Evolutionary conservation across 805 yeast species (phyloP).

Genomic region (Metschnikowia peoriensis): DNA sequence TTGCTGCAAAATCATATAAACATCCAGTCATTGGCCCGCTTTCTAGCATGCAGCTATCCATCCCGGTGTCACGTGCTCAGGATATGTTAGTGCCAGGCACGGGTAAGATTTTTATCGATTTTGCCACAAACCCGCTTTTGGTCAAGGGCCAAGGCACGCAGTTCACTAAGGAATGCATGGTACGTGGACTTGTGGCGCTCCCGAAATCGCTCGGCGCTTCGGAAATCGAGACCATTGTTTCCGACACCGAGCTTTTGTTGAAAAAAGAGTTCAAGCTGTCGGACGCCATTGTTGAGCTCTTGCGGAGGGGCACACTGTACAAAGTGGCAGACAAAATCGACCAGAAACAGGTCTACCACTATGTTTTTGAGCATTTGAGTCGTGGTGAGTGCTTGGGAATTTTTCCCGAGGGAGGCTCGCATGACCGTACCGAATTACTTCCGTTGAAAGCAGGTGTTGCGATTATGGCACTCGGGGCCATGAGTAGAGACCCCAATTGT

Average conservation of each 20-base stretch:
- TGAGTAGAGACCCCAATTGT: conserved; percentile 71
- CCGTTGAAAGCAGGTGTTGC: conserved; percentile 98
- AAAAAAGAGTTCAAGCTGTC: conserved; percentile 67
- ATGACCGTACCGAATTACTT: conserved; percentile 85
- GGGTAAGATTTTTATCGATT: conserved; percentile 62
- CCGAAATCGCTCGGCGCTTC: conserved; percentile 77
- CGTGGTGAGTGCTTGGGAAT: conserved; percentile 84
- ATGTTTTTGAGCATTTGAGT: conserved; percentile 80
- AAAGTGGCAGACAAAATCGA: conserved; percentile 81
- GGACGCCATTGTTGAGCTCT: conserved; percentile 40
- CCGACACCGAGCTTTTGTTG: conserved; percentile 68
- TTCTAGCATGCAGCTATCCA: conserved; percentile 73
- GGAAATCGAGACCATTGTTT: conserved; percentile 62
- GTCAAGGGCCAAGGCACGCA: conserved; percentile 65
- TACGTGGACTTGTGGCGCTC: conserved; percentile 68
- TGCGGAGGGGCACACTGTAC: conserved; percentile 54
- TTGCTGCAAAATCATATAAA: conserved; percentile 77
- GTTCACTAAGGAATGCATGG: conserved; percentile 62
- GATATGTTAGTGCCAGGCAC: conserved; percentile 69
- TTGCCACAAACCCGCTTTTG: conserved; percentile 48
- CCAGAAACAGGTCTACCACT: conserved; percentile 78
- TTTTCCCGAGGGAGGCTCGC: conserved; percentile 98
- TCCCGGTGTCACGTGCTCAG: conserved; percentile 92
- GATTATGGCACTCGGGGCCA: conserved; percentile 95
- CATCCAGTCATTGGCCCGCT: conserved; percentile 69